Conservation (phyloP, 2,329 filamentous ascomycete species). For the Ophiostoma quercus region DNA sequence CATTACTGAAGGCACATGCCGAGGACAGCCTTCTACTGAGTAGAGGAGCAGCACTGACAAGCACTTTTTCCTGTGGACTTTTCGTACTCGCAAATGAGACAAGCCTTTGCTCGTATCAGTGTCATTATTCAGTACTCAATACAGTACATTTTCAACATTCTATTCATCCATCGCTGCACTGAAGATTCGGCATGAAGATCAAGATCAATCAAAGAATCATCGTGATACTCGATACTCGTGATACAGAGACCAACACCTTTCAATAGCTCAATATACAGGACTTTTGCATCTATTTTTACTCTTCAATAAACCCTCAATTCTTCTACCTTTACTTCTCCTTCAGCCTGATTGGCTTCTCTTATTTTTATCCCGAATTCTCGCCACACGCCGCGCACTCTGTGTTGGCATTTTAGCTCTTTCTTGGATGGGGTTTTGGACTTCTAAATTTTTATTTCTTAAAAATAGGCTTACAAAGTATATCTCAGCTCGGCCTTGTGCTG, state of each 20-base stretch:
- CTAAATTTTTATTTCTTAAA: background rate
- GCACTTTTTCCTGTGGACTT: background rate
- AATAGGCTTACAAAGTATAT: background rate
- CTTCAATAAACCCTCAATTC: background rate
- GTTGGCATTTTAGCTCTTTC: background rate
- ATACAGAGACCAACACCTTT: no score
- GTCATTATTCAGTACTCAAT: no score
- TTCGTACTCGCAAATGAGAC: background rate
- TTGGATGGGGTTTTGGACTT: background rate
- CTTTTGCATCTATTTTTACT: background rate
- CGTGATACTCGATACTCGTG: no score
- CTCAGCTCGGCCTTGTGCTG: background rate
- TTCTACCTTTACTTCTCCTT: background rate
- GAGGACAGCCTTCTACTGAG: background rate
- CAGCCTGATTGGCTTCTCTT: slow-evolving; percentile 3
- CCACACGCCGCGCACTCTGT: slow-evolving; percentile 16
- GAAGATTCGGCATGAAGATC: background rate
- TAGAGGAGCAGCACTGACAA: no score
- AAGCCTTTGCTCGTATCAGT: background rate
- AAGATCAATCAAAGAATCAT: no score
- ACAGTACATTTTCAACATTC: no score
- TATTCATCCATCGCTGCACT: background rate
- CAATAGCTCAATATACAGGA: background rate
- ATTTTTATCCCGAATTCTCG: slow-evolving; percentile 14
- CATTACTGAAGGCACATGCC: background rate